A percentile compares a stretch with the other conserved stretches of the same genome.
These are phyloP conservation scores for Gossypium turneri DNA, from an alignment of 345 rosid genomes.

Conservation along the genomic window DNA sequence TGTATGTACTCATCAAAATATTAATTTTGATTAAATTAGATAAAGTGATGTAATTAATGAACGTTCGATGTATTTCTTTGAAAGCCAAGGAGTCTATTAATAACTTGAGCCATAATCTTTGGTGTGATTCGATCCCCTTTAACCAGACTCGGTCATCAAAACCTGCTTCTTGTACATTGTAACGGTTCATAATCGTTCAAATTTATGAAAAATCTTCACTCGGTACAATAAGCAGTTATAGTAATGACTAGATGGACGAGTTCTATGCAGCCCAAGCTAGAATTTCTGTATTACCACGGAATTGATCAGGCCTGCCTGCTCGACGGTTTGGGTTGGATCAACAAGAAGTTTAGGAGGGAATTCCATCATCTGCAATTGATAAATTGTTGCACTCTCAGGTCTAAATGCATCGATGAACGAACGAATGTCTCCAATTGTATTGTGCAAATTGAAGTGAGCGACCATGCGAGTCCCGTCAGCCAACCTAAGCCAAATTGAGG, in stretches of 20 bases:
- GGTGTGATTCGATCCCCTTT: constrained; percentile 3
- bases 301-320: constrained; percentile 76
- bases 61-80: too few relatives aligned
- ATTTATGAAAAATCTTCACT: background rate
- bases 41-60: too few relatives aligned
- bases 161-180: constrained; percentile 8
- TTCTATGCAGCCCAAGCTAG: constrained; percentile 27
- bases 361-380: constrained; percentile 86
- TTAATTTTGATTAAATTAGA: too few relatives aligned
- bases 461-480: constrained; percentile 79
- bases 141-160: constrained; percentile 18
- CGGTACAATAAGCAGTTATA: constrained; percentile 8
- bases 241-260: background rate
- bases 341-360: constrained; percentile 83
- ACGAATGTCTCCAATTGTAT: constrained; percentile 61
- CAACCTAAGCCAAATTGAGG: constrained; percentile 82
- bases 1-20: too few relatives aligned
- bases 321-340: constrained; percentile 28
- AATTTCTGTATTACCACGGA: constrained; percentile 82
- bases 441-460: constrained; percentile 63
- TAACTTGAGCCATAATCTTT: too few relatives aligned
- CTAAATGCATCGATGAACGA: constrained; percentile 32
- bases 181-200: background rate
- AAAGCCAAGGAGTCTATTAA: too few relatives aligned
- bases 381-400: constrained; percentile 47